Evolutionary conservation across 2,329 filamentous ascomycete genomes (phyloP).

Genomic region (Diplodia mutila): DNA sequence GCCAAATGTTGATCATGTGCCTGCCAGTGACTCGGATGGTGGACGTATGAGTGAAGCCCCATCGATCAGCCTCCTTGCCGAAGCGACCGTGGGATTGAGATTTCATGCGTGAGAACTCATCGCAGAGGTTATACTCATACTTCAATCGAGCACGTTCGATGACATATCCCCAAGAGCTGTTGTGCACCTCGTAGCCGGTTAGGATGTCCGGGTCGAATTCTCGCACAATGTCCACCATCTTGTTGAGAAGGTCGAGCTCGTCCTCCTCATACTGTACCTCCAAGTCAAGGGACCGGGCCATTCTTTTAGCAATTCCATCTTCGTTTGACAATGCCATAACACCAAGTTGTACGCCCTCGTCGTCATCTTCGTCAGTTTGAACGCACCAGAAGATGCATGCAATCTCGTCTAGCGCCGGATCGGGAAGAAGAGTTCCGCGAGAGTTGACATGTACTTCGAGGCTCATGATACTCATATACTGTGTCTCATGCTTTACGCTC

Average conservation of each 20-base stretch:
- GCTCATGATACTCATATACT: constrained; percentile 97
- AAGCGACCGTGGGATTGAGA: constrained; percentile 79
- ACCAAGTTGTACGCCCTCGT: constrained; percentile 63
- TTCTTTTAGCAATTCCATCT: constrained; percentile 60
- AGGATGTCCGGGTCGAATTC: constrained; percentile 86
- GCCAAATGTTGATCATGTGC: constrained; percentile 97
- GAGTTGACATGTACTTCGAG: constrained; percentile 91
- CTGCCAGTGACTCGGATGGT: constrained; percentile 90
- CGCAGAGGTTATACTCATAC: constrained; percentile 88
- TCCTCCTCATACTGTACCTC: constrained; percentile 75
- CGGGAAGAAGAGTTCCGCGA: constrained; percentile 76
- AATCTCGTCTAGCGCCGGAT: constrained; percentile 89
- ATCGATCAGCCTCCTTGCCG: constrained; percentile 83
- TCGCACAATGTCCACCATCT: constrained; percentile 85
- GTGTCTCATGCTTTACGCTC: constrained; percentile 78
- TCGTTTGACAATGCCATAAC: constrained; percentile 72
- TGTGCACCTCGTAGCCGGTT: constrained; percentile 93
- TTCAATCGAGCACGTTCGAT: constrained; percentile 85
- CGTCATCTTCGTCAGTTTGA: constrained; percentile 61
- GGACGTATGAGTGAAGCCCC: constrained; percentile 93
- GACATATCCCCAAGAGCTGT: constrained; percentile 91
- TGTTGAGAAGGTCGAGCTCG: constrained; percentile 82
- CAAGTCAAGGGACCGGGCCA: constrained; percentile 64
- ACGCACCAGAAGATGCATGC: constrained; percentile 89
- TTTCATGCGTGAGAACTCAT: constrained; percentile 89